Conservation (phyloP, 2,329 filamentous ascomycete genomes). For the Beauveria asiatica region DNA sequence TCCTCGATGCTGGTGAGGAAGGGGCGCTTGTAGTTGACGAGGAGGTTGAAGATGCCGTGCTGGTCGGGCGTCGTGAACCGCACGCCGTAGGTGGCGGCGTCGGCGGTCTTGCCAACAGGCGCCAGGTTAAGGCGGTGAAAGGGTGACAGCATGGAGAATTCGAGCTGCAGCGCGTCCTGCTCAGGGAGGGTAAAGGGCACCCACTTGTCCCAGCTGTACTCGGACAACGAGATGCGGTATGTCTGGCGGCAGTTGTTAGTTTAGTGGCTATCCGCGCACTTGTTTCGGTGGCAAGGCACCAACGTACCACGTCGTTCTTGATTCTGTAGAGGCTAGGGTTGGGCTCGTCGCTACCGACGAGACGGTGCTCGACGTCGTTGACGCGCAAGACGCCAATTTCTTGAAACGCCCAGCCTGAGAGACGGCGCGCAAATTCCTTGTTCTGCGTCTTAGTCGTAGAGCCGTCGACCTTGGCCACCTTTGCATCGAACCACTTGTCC, state of each 20-base stretch:
- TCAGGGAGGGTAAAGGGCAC: constrained; percentile 62
- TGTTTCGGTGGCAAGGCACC: neutral
- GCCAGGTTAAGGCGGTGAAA: constrained; percentile 80
- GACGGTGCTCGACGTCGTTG: constrained; percentile 71
- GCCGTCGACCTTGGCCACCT: constrained; percentile 54
- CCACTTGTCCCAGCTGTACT: constrained; percentile 70
- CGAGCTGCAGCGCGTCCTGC: constrained; percentile 75
- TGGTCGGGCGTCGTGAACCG: constrained; percentile 86
- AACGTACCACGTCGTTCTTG: constrained; percentile 90
- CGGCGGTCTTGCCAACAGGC: constrained; percentile 47
- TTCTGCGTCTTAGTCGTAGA: constrained; percentile 59
- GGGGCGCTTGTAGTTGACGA: constrained; percentile 91
- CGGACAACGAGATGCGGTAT: constrained; percentile 82
- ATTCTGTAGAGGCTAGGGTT: constrained; percentile 90
- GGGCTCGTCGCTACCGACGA: constrained; percentile 45
- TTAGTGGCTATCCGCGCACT: neutral
- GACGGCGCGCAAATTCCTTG: constrained; percentile 71
- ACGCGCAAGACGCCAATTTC: constrained; percentile 85
- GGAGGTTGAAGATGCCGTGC: constrained; percentile 98
- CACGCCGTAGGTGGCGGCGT: constrained; percentile 64
- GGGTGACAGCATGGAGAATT: constrained; percentile 97
- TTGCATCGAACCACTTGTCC: constrained; percentile 80
- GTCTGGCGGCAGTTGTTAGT: constrained; percentile 41
- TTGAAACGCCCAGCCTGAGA: constrained; percentile 95
- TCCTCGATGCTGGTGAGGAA: constrained; percentile 86